Percentiles rank a stretch among this genome's conserved stretches.
Evolutionary conservation across 768 basidiomycete genomes (phyloP).

Genomic region (Leccinum incarnatum): DNA sequence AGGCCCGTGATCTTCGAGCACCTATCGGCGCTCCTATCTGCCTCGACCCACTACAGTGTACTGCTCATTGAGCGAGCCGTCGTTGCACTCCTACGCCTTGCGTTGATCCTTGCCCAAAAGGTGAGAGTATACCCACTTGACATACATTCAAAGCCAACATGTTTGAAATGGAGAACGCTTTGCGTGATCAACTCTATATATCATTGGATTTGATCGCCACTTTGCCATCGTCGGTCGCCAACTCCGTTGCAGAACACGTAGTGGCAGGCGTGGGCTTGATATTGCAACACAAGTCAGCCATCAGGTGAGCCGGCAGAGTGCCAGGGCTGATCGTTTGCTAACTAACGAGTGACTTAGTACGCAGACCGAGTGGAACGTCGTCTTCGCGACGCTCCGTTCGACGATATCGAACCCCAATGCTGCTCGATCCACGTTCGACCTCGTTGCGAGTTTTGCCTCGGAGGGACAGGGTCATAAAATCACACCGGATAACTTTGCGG

Average conservation of each 20-base stretch:
- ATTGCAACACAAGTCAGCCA: slow-evolving; percentile 70
- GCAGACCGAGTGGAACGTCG: slow-evolving; percentile 93
- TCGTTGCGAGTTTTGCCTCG: slow-evolving; percentile 62
- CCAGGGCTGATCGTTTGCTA: background rate
- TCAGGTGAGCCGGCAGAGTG: slow-evolving; percentile 41
- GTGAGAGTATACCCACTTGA: slow-evolving; percentile 39
- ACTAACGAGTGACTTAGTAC: slow-evolving; percentile 47
- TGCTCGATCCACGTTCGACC: slow-evolving; percentile 77
- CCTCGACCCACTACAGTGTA: slow-evolving; percentile 80
- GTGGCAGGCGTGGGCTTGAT: slow-evolving; percentile 77
- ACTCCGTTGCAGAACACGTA: slow-evolving; percentile 89
- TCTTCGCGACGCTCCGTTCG: slow-evolving; percentile 83
- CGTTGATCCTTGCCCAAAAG: slow-evolving; percentile 75
- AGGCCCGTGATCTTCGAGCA: slow-evolving; percentile 98
- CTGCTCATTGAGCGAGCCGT: slow-evolving; percentile 93
- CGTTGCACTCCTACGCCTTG: slow-evolving; percentile 83
- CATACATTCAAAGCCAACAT: background rate
- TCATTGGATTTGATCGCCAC: slow-evolving; percentile 88
- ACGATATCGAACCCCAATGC: slow-evolving; percentile 87
- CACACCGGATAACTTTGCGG: slow-evolving; percentile 74
- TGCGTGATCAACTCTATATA: slow-evolving; percentile 93
- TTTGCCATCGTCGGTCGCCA: slow-evolving; percentile 71
- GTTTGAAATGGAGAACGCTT: slow-evolving; percentile 50
- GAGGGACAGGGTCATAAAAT: slow-evolving; percentile 63
- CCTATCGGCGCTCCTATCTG: slow-evolving; percentile 73